Evolutionary conservation across 768 basidiomycete species (phyloP).

Genomic region (Boletus rufocinnamomeus): DNA sequence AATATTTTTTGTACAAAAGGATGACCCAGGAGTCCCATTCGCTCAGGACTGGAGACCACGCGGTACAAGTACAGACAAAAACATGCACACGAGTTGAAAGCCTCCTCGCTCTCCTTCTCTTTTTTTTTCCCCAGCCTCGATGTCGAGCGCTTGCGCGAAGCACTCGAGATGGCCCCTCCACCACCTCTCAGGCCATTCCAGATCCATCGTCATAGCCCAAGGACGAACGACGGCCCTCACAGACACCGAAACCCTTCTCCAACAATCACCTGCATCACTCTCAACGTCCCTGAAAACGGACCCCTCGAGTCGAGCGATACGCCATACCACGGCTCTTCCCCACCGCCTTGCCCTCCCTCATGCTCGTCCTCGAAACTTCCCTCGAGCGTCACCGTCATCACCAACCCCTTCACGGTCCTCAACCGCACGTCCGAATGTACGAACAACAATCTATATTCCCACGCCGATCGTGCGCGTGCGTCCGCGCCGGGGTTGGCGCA

Average conservation of each 20-base stretch:
- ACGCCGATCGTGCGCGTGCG: neutral
- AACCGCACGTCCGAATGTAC: neutral
- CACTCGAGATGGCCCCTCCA: neutral
- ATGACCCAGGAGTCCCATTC: too few species aligned
- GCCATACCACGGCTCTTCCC: conserved; percentile 3
- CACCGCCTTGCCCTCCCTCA: too few species aligned
- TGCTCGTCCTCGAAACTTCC: neutral
- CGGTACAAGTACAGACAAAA: neutral
- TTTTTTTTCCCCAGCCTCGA: neutral
- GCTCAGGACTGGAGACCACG: too few species aligned
- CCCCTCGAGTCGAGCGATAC: neutral
- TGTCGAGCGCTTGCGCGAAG: neutral
- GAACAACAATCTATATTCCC: conserved; percentile 10
- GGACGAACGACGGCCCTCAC: neutral
- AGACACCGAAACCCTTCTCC: conserved; percentile 6
- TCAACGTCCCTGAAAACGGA: conserved; percentile 1
- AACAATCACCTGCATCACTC: conserved; percentile 6
- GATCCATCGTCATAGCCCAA: neutral
- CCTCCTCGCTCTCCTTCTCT: too few species aligned
- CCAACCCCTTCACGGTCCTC: conserved; percentile 1
- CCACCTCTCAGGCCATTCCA: neutral
- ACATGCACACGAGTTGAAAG: neutral
- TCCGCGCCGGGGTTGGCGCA: neutral
- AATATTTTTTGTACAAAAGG: too few species aligned
- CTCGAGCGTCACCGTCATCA: conserved; percentile 13